A percentile compares a stretch with the other conserved stretches of the same genome.
Conservation (phyloP, 768 basidiomycete genomes). For the Cantharellus anzutake region DNA sequence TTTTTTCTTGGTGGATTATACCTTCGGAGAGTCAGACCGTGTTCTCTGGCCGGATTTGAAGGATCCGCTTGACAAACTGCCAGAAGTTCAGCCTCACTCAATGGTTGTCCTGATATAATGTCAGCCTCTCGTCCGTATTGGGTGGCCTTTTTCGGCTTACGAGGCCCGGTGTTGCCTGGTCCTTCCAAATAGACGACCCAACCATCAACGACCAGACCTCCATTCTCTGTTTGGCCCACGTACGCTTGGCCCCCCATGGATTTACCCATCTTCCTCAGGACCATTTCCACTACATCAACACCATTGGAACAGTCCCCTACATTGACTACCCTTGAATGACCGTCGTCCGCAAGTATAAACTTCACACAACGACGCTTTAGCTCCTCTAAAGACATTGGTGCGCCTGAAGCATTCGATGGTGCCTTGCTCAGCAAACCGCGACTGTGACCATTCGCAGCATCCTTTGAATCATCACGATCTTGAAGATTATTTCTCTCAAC, state of each 20-base stretch:
- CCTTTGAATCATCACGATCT: neutral
- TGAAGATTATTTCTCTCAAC: neutral
- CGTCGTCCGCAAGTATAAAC: constrained; percentile 71
- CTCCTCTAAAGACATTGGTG: constrained; percentile 46
- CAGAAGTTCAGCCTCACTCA: constrained; percentile 67
- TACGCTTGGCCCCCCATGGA: constrained; percentile 11
- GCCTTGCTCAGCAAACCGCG: neutral
- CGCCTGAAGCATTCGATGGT: neutral
- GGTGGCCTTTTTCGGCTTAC: neutral
- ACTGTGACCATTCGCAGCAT: neutral
- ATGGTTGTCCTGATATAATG: constrained; percentile 36
- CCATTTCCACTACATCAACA: constrained; percentile 72
- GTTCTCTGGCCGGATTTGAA: constrained; percentile 60
- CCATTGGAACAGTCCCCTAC: constrained; percentile 65
- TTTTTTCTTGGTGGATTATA: constrained; percentile 16
- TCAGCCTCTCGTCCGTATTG: neutral
- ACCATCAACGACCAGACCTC: constrained; percentile 65
- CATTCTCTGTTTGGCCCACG: constrained; percentile 43
- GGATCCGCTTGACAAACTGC: constrained; percentile 67
- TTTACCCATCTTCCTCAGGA: constrained; percentile 79
- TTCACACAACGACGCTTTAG: constrained; percentile 72
- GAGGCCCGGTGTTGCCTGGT: constrained; percentile 23
- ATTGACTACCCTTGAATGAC: constrained; percentile 48
- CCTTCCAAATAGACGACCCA: constrained; percentile 73
- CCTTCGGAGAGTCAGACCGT: constrained; percentile 56